Evolutionary conservation across 2,329 filamentous ascomycete genomes (phyloP).

Genomic region (Alternaria triticina): DNA sequence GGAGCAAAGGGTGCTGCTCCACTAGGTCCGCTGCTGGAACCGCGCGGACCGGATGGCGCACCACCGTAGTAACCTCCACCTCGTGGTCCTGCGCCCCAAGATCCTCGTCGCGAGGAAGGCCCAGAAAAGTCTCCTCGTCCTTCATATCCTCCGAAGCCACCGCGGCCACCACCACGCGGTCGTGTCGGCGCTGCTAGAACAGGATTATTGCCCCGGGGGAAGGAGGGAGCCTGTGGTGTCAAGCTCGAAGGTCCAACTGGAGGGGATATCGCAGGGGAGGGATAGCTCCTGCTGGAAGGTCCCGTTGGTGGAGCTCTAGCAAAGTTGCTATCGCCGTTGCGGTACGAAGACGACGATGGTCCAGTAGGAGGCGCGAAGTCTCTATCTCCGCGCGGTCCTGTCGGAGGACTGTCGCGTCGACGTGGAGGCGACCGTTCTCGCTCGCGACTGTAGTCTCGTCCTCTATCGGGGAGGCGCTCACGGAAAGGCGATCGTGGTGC

Average conservation of each 20-base stretch:
- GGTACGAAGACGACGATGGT: slow-evolving; percentile 40
- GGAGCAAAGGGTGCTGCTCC: slow-evolving; percentile 41
- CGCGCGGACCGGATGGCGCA: slow-evolving; percentile 45
- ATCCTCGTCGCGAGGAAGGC: slow-evolving; percentile 43
- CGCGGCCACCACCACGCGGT: slow-evolving; percentile 49
- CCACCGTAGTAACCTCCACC: slow-evolving; percentile 39
- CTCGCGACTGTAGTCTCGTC: slow-evolving; percentile 35
- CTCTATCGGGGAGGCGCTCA: slow-evolving; percentile 42
- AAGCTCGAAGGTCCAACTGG: slow-evolving; percentile 46
- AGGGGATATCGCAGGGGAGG: slow-evolving; percentile 49
- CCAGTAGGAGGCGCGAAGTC: slow-evolving; percentile 48
- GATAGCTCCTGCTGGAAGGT: slow-evolving; percentile 45
- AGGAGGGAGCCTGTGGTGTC: slow-evolving; percentile 43
- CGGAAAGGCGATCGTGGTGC: slow-evolving; percentile 44
- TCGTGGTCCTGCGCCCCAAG: slow-evolving; percentile 42
- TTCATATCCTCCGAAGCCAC: slow-evolving; percentile 48
- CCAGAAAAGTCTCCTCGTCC: slow-evolving; percentile 44
- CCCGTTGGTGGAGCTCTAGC: slow-evolving; percentile 48
- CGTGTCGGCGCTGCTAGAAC: slow-evolving; percentile 50
- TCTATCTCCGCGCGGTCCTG: slow-evolving; percentile 44
- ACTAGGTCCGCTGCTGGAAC: slow-evolving; percentile 30
- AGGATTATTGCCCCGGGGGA: slow-evolving; percentile 44
- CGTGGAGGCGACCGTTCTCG: slow-evolving; percentile 45
- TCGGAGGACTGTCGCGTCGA: slow-evolving; percentile 47
- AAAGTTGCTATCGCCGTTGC: slow-evolving; percentile 46